Evolutionary conservation across 768 basidiomycete species (phyloP).

Genomic region (Psilocybe cyanescens): DNA sequence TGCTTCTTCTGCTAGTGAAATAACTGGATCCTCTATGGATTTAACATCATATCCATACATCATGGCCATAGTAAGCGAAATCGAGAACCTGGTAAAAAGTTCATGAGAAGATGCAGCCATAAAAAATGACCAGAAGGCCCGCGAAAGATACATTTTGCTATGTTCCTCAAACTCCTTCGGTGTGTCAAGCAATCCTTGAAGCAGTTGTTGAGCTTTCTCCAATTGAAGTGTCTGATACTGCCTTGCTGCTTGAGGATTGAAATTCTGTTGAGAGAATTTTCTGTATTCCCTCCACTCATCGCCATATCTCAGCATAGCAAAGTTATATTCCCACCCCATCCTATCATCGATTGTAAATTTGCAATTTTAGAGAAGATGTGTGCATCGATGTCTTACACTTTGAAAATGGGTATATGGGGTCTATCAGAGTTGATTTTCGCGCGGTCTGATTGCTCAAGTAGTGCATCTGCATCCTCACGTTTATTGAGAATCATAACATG

Average conservation of each 20-base stretch:
- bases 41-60: slow-evolving; percentile 24
- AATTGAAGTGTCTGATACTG: slow-evolving; percentile 34
- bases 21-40: slow-evolving; percentile 16
- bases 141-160: slow-evolving; percentile 11
- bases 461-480: slow-evolving; percentile 15
- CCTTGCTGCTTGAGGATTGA: slow-evolving; percentile 29
- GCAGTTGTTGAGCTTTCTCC: slow-evolving; percentile 31
- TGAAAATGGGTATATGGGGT: slow-evolving; percentile 30
- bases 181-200: slow-evolving; percentile 23
- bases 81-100: slow-evolving; percentile 2
- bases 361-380: not conserved
- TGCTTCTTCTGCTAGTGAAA: slow-evolving; percentile 33
- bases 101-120: not conserved
- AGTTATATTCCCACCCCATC: slow-evolving; percentile 40
- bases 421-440: slow-evolving; percentile 50
- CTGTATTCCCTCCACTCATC: slow-evolving; percentile 40
- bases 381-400: slow-evolving; percentile 1
- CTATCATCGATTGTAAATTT: not conserved
- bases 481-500: slow-evolving; percentile 31
- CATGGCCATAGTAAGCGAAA: slow-evolving; percentile 19
- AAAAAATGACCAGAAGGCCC: not conserved
- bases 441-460: slow-evolving; percentile 45
- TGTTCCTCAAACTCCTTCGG: slow-evolving; percentile 17
- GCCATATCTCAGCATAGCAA: slow-evolving; percentile 38
- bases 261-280: slow-evolving; percentile 37